Evolutionary conservation across 2,329 filamentous ascomycete genomes (phyloP).

Genomic region (Triangularia verruculosa): DNA sequence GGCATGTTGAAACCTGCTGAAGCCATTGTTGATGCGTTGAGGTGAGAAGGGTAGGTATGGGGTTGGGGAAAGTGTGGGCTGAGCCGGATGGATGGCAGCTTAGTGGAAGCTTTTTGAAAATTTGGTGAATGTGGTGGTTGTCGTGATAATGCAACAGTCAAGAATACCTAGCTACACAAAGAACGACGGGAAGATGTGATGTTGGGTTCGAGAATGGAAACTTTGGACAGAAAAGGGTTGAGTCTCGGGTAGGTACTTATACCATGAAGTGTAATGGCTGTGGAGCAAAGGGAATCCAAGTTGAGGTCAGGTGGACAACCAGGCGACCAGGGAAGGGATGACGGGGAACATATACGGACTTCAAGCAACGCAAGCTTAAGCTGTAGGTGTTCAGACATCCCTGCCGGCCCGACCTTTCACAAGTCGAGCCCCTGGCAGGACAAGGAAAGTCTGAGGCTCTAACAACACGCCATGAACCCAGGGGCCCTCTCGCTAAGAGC

Average conservation of each 20-base stretch:
- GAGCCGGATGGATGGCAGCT: background rate
- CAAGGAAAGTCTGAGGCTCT: constrained; percentile 14
- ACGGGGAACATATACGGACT: background rate
- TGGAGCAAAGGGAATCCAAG: background rate
- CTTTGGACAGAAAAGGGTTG: background rate
- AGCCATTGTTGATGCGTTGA: background rate
- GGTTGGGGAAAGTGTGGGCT: background rate
- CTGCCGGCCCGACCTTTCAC: background rate
- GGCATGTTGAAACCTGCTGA: background rate
- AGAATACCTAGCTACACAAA: too few species aligned
- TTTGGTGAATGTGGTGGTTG: background rate
- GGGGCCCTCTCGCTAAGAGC: background rate
- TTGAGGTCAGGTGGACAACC: background rate
- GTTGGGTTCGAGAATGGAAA: background rate
- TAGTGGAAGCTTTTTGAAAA: background rate
- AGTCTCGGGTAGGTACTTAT: background rate
- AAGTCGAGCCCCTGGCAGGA: background rate
- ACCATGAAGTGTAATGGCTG: background rate
- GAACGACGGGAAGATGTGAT: background rate
- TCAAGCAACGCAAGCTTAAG: background rate
- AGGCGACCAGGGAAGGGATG: background rate
- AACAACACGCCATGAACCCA: background rate
- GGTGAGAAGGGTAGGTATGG: background rate
- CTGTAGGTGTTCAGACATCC: background rate
- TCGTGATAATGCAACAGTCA: too few species aligned